Evolutionary conservation across 148 eudicot species (phyloP).

Genomic region (Camellia sinensis): DNA sequence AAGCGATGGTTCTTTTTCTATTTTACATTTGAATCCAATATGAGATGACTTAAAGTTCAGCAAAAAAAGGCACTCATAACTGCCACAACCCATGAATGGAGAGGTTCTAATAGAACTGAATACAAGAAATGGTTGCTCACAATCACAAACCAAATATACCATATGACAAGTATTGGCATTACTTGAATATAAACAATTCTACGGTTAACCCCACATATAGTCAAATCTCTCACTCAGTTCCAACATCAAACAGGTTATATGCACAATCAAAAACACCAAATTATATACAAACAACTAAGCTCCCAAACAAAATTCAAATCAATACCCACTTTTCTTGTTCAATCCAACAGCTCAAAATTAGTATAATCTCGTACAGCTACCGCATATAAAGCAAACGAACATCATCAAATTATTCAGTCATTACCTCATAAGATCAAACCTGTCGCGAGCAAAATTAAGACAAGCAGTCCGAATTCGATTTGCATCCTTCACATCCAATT

Average conservation of each 20-base stretch:
- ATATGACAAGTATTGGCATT: neutral
- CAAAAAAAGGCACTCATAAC: neutral
- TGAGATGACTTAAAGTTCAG: neutral
- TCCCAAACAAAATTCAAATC: neutral
- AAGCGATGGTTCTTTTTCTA: neutral
- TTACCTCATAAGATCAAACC: conserved; percentile 52
- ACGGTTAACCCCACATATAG: neutral
- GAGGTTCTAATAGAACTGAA: neutral
- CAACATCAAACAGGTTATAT: conserved; percentile 22
- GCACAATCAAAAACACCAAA: conserved; percentile 14
- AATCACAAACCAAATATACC: neutral
- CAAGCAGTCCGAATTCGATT: conserved; percentile 55
- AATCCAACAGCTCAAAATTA: neutral
- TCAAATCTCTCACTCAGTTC: conserved; percentile 10
- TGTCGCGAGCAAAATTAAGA: conserved; percentile 51
- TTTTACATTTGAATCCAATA: neutral
- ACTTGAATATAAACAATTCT: neutral
- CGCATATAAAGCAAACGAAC: neutral
- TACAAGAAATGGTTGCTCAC: neutral
- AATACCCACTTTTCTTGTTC: neutral
- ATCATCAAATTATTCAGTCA: neutral
- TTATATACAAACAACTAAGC: neutral
- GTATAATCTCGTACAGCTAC: neutral
- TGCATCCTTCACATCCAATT: conserved; percentile 33
- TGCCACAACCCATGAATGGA: neutral